Evolutionary conservation across 768 basidiomycete species (phyloP), one percentile per base, ranked within the genome.

Genomic region (Boletus subcaerulescens): DNA sequence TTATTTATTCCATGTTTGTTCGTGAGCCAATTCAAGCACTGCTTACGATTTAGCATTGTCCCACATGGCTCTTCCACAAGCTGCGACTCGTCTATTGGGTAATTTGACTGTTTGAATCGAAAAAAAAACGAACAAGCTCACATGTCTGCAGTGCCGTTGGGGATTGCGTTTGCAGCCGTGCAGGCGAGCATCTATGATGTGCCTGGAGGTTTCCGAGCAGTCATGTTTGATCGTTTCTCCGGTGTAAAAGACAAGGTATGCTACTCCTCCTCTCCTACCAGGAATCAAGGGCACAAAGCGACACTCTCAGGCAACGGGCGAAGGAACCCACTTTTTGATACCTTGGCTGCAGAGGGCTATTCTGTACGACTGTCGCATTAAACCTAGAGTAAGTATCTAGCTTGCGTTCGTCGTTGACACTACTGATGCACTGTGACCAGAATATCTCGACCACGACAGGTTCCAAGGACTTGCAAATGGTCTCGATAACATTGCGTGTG

Each of bases 371-470:
- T 95, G 93, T 60, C 86, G 97, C 54, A 98, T 93, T 66, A 98
- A 98, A 73, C 96, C 96, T 45, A 79, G 95, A 65, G 94, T 93
- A 61, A 63, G 85, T 71, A 13, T 24, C 40, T 45, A 20, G 33
- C 22, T n/a, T 29, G 44, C 20, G 43, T 46, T 51, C 31, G 35
- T 38, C 26, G 5, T 59, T 45, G 46, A 48, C 29, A 17, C 1
- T 32, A 15, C 59, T 60, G 43, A 59, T n/a, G 32, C 4, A 48
- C 29, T 11, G 7, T 29, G 53, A 17, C 56, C 59, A 96, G 92
- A 97, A 97, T 67, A 98, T 98, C 53, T 94, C 91, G n/a, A 98
- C 97, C 3, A 97, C 91, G 2, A 98, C 97, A 22, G 97, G 97
- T 33, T 98, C 95, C 11, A 98, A 98, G 70, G 94, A 99, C 71